Conservation (phyloP, 192 early-diverging fungal genomes). For the Nowakowskiella sp. region DNA sequence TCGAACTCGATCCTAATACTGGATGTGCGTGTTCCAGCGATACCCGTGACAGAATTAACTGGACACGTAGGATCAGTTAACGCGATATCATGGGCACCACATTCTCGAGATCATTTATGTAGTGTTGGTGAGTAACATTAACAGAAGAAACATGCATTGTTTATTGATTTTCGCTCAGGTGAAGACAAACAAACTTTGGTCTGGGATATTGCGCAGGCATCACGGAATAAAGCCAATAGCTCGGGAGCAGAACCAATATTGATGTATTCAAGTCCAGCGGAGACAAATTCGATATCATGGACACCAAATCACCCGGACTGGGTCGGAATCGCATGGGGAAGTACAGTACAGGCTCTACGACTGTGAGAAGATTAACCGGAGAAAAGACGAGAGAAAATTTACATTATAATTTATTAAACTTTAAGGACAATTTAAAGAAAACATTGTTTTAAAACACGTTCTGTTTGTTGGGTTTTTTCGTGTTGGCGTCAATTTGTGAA, state of each 20-base stretch:
- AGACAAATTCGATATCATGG: constrained; percentile 83
- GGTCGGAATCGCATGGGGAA: constrained; percentile 81
- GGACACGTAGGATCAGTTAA: constrained; percentile 72
- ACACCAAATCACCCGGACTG: constrained; percentile 68
- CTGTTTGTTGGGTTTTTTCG: too few species aligned
- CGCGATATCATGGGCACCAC: constrained; percentile 82
- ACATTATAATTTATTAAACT: too few species aligned
- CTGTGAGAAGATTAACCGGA: constrained; percentile 51
- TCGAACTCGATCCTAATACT: constrained; percentile 74
- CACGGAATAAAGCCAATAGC: constrained; percentile 26
- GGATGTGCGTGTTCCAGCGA: constrained; percentile 84
- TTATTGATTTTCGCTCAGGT: constrained; percentile 36
- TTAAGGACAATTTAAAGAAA: too few species aligned
- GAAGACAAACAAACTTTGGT: constrained; percentile 86
- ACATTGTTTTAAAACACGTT: too few species aligned
- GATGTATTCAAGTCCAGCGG: constrained; percentile 63
- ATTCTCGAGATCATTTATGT: constrained; percentile 67
- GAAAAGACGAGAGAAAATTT: too few species aligned
- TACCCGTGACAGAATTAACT: constrained; percentile 72
- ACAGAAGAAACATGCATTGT: neutral
- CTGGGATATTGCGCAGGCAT: constrained; percentile 66
- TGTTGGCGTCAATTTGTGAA: too few species aligned
- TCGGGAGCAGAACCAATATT: constrained; percentile 50
- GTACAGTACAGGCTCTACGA: constrained; percentile 74
- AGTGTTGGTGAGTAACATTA: constrained; percentile 58